These are phyloP conservation scores for Termitomyces heimii DNA, from an alignment of 768 basidiomycete genomes.

Conservation along the genomic window DNA sequence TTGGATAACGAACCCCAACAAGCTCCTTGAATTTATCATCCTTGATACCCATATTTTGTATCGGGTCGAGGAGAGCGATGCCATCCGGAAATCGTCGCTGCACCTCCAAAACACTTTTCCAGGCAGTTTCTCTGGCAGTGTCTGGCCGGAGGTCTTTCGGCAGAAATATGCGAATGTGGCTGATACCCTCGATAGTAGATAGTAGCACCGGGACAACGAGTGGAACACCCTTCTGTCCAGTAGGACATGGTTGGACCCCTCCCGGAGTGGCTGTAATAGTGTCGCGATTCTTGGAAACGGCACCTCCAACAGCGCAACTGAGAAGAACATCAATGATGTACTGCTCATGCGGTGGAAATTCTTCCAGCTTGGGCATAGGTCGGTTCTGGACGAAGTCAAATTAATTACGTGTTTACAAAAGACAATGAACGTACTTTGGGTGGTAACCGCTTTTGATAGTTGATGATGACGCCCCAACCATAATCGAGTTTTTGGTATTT, in stretches of 20 bases:
- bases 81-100: constrained; percentile 86
- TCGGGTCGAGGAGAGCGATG: constrained; percentile 81
- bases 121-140: constrained; percentile 71
- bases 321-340: constrained; percentile 93
- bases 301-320: constrained; percentile 62
- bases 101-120: constrained; percentile 91
- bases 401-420: neutral
- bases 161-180: constrained; percentile 79
- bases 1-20: constrained; percentile 52
- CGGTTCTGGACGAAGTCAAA: constrained; percentile 39
- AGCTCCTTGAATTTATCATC: constrained; percentile 90
- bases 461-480: constrained; percentile 94
- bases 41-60: constrained; percentile 93
- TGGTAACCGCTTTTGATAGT: constrained; percentile 83
- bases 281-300: constrained; percentile 53
- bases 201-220: constrained; percentile 87
- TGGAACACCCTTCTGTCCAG: constrained; percentile 70
- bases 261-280: constrained; percentile 52
- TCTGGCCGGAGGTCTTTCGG: constrained; percentile 86
- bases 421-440: constrained; percentile 52
- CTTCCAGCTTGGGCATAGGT: constrained; percentile 62
- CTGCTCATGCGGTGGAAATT: constrained; percentile 77
- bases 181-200: constrained; percentile 81
- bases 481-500: constrained; percentile 85
- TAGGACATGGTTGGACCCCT: constrained; percentile 70